Evolutionary conservation across 2,329 filamentous ascomycete genomes (phyloP).

Genomic region (Calonectria hawksworthii): DNA sequence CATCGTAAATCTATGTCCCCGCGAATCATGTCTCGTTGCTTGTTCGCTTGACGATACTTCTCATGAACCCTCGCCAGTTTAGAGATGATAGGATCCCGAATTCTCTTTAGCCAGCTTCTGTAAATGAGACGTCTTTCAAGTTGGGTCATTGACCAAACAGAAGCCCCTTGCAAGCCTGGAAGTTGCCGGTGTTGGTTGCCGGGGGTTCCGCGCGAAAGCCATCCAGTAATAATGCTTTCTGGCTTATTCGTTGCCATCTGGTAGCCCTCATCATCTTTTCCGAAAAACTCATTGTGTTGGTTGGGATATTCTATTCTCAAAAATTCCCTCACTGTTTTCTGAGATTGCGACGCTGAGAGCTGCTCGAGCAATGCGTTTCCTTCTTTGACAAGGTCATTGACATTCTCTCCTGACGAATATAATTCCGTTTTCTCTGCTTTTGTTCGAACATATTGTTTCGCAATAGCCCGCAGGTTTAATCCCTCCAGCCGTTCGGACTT

Average conservation of each 20-base stretch:
- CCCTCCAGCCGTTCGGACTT: conserved; percentile 55
- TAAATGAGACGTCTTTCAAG: neutral
- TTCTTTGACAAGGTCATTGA: neutral
- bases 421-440: neutral
- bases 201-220: neutral
- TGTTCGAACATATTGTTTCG: neutral
- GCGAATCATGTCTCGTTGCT: neutral
- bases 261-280: neutral
- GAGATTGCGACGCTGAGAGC: neutral
- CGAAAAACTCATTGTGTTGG: neutral
- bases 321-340: neutral
- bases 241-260: neutral
- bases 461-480: conserved; percentile 3
- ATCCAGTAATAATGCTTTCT: neutral
- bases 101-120: neutral
- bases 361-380: neutral
- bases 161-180: neutral
- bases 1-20: neutral
- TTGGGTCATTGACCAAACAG: neutral
- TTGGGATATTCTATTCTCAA: neutral
- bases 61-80: neutral
- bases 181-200: neutral
- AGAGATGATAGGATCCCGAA: neutral
- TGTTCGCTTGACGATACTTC: neutral
- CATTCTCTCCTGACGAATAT: neutral